Percentiles rank a stretch among this genome's conserved stretches.
phyloP scores from a whole-genome alignment of 495 filamentous ascomycete species.

The Annulohypoxylon stygium region DNA sequence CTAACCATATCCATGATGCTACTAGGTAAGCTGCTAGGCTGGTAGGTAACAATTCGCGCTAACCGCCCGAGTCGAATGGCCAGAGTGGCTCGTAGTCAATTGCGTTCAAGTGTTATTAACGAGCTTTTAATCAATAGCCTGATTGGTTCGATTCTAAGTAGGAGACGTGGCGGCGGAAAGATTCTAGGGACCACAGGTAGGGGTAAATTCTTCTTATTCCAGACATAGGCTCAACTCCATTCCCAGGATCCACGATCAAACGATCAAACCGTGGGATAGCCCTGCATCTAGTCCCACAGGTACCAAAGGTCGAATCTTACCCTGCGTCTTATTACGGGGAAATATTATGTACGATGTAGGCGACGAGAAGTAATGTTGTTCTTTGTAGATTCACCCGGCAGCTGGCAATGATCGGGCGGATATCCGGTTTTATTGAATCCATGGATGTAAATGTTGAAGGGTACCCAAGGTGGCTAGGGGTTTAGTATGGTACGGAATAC shows the following conservation, averaged over 20 bases:
- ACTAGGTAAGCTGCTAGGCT: background rate
- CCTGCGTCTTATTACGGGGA: constrained; percentile 12
- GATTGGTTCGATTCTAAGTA: background rate
- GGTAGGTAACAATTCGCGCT: background rate
- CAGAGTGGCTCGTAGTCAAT: background rate
- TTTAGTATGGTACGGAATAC: constrained; percentile 2
- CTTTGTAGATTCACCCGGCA: constrained; percentile 10
- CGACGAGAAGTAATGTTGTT: background rate
- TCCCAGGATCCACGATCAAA: constrained; percentile 26
- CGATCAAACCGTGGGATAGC: constrained; percentile 29
- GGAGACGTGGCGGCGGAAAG: background rate
- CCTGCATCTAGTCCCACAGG: constrained; percentile 38
- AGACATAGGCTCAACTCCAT: constrained; percentile 27
- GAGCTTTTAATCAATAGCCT: background rate
- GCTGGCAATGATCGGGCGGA: constrained; percentile 1
- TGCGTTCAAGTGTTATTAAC: background rate
- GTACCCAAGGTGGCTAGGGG: background rate
- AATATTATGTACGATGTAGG: background rate
- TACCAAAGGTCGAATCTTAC: constrained; percentile 34
- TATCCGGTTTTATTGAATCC: constrained; percentile 4
- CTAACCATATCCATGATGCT: too few species aligned
- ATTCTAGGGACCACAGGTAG: background rate
- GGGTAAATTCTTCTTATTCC: constrained; percentile 11
- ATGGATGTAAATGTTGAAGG: constrained; percentile 9
- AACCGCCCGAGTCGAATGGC: background rate